Conservation (phyloP, 441 rosid genomes). For the Adansonia rubrostipa region DNA sequence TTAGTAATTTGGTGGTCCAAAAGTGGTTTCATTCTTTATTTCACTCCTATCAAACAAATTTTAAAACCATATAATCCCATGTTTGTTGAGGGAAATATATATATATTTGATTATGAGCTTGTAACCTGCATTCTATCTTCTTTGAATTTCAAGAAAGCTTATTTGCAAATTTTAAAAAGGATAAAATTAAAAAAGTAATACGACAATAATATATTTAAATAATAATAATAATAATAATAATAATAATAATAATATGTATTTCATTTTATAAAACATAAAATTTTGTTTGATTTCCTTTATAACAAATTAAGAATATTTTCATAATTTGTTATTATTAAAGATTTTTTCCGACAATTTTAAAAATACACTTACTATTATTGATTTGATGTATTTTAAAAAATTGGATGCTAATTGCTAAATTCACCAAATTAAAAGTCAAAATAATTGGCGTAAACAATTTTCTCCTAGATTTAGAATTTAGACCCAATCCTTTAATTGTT, state of each 20-base stretch:
- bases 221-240: too few species aligned
- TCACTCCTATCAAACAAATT: background rate
- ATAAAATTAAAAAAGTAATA: too few species aligned
- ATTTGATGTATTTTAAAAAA: too few species aligned
- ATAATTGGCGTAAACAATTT: background rate
- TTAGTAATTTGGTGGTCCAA: background rate
- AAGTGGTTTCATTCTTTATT: background rate
- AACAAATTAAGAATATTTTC: too few species aligned
- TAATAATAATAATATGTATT: too few species aligned
- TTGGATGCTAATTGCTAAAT: background rate
- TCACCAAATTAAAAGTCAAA: background rate
- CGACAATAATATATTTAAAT: too few species aligned
- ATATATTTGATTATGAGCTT: background rate
- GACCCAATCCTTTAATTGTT: background rate
- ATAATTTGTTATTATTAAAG: too few species aligned
- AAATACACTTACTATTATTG: too few species aligned
- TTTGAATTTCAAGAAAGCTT: background rate
- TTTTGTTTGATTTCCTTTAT: too few species aligned
- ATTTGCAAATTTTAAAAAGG: too few species aligned
- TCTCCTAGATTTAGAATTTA: background rate
- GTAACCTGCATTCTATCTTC: background rate
- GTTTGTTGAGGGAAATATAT: background rate
- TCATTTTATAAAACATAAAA: too few species aligned
- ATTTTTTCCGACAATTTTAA: too few species aligned
- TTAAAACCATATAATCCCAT: background rate